Conservation (phyloP, 352 stramenopile genomes). For the Globisporangium heterothallicum region DNA sequence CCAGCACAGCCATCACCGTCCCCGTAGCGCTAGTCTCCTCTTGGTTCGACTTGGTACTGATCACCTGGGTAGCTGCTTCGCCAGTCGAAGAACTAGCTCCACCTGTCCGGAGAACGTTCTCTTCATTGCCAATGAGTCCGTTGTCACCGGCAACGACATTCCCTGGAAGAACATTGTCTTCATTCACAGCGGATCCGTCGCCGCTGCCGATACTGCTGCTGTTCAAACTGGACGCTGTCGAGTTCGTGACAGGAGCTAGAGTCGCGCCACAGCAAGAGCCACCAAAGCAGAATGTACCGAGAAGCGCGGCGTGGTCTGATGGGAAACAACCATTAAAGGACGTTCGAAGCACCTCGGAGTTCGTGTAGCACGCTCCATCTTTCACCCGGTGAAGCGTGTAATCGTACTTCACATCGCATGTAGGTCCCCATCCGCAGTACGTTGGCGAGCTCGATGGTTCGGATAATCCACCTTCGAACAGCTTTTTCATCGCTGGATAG, state of each 20-base stretch:
- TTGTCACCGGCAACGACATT: slow-evolving; percentile 3
- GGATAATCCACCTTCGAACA: slow-evolving; percentile 36
- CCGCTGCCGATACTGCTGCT: not conserved
- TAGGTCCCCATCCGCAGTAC: slow-evolving; percentile 50
- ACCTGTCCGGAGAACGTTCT: slow-evolving; percentile 4
- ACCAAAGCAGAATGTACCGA: slow-evolving; percentile 51
- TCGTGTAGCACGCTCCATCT: slow-evolving; percentile 38
- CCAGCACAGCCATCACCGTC: slow-evolving; percentile 48
- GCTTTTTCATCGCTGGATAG: slow-evolving; percentile 52
- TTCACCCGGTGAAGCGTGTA: slow-evolving; percentile 42
- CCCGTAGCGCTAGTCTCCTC: slow-evolving; percentile 24
- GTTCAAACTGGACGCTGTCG: not conserved
- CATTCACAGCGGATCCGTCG: slow-evolving; percentile 5
- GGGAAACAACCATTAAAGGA: slow-evolving; percentile 65
- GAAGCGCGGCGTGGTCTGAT: slow-evolving; percentile 64
- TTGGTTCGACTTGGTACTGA: slow-evolving; percentile 20
- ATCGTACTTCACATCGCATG: slow-evolving; percentile 70
- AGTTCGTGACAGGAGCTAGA: not conserved
- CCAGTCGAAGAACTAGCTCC: slow-evolving; percentile 15
- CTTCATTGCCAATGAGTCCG: not conserved
- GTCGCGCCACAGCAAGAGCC: slow-evolving; percentile 48
- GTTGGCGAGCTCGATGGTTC: slow-evolving; percentile 45
- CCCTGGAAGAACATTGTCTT: slow-evolving; percentile 11
- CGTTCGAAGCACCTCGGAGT: slow-evolving; percentile 53
- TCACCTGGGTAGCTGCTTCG: slow-evolving; percentile 8